Evolutionary conservation across 331 rosid species (phyloP), one percentile per base, ranked within the genome.

Genomic region (Quercus phellos): DNA sequence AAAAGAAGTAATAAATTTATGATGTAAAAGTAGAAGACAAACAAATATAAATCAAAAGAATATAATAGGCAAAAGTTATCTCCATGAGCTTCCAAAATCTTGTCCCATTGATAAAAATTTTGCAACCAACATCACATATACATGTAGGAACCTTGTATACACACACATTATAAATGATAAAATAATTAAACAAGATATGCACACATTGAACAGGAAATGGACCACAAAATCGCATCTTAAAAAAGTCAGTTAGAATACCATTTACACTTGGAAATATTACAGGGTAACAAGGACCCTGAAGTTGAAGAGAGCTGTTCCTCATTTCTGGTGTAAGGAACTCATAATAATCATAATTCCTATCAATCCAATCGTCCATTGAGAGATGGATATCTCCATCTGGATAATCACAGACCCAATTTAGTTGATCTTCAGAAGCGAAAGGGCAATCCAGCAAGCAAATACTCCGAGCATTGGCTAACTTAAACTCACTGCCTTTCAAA

Each of bases 271-370:
- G 99, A 86, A 92, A 95, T 86, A 95, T 86, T 89, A 95, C 89
- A 55, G 99, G 99, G 86, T 95, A 95, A 84, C 99, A 95, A 10
- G 99, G 99, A 29, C 99, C 99, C 87, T 90, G 99, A 80, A 95
- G 99, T 84, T 89, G 94, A 80, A 95, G 93, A 83, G 99, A 95
- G 68, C 88, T 78, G 83, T 94, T 92, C 77, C 99, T 91, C 99
- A 91, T 88, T 85, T 91, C 97, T 2, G 96, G 98, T 0, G 98
- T 89, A 72, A 94, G 98, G 68, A 91, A 90, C 90, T 91, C 96
- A 73, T 66, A 94, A 78, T 94, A 94, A 83, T 94, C 88, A 17
- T 90, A 94, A 78, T 86, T 87, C 84, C 93, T 78, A 58, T 90
- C 93, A 17, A 91, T 94, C 98, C 98, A 94, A 75, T 94, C 96